Conservation (phyloP, 2,329 filamentous ascomycete species). For the Fusarium coffeatum region DNA sequence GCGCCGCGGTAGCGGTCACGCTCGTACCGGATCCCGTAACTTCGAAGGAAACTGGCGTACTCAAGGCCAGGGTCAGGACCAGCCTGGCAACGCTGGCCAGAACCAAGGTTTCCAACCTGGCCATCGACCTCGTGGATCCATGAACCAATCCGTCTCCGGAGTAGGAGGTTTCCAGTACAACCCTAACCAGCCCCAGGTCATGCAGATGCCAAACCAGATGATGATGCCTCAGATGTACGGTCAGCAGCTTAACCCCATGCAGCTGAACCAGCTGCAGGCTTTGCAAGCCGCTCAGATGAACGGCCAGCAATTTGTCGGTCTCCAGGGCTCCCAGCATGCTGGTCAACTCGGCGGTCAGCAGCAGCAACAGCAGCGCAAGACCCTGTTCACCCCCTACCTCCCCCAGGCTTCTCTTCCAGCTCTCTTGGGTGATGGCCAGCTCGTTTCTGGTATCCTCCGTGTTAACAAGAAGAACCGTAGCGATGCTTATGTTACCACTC, state of each 20-base stretch:
- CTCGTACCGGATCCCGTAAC: conserved; percentile 86
- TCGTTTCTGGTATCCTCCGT: conserved; percentile 94
- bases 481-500: conserved; percentile 95
- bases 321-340: conserved; percentile 78
- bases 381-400: conserved; percentile 96
- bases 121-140: conserved; percentile 85
- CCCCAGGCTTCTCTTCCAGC: conserved; percentile 94
- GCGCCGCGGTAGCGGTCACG: conserved; percentile 84
- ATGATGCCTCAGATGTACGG: conserved; percentile 87
- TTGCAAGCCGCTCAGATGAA: conserved; percentile 89
- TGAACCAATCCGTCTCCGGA: conserved; percentile 85
- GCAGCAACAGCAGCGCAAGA: conserved; percentile 94
- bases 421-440: conserved; percentile 88
- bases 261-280: conserved; percentile 90
- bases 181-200: conserved; percentile 83
- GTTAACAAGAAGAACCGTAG: conserved; percentile 99
- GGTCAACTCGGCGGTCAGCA: conserved; percentile 73
- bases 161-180: conserved; percentile 89
- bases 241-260: conserved; percentile 89
- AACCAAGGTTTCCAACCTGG: conserved; percentile 87
- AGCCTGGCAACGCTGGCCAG: conserved; percentile 60
- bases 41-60: conserved; percentile 99
- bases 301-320: conserved; percentile 77
- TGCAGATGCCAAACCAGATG: conserved; percentile 88
- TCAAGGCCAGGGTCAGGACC: conserved; percentile 74